Evolutionary conservation across 2,329 filamentous ascomycete genomes (phyloP).

Genomic region (Biscogniauxia mediterranea): DNA sequence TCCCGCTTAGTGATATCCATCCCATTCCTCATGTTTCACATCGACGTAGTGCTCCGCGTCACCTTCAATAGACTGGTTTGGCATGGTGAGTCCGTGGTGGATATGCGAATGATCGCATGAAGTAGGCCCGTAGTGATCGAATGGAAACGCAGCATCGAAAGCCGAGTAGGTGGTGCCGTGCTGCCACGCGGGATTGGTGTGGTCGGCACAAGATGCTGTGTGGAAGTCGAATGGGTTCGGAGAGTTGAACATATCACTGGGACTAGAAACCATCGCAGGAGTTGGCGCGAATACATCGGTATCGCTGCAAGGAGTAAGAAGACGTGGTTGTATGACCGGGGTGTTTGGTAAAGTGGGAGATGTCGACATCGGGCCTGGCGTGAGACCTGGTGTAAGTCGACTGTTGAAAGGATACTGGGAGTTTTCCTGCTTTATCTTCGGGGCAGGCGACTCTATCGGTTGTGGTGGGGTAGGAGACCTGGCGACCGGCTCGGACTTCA

Average conservation of each 20-base stretch:
- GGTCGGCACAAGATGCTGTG: conserved; percentile 30
- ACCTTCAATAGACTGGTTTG: conserved; percentile 25
- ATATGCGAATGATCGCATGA: conserved; percentile 32
- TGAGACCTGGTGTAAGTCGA: conserved; percentile 26
- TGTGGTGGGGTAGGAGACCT: conserved; percentile 20
- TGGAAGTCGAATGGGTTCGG: conserved; percentile 32
- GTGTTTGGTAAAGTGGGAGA: conserved; percentile 25
- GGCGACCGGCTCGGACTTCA: conserved; percentile 39
- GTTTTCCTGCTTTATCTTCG: conserved; percentile 40
- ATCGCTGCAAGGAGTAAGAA: conserved; percentile 56
- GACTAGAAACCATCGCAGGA: conserved; percentile 32
- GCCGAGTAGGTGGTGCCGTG: conserved; percentile 38
- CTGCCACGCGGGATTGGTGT: conserved; percentile 28
- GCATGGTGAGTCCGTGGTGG: conserved; percentile 26
- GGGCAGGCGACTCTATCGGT: conserved; percentile 21
- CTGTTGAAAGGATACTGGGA: conserved; percentile 30
- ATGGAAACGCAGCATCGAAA: conserved; percentile 40
- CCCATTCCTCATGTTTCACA: conserved; percentile 39
- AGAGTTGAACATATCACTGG: conserved; percentile 33
- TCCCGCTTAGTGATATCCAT: conserved; percentile 50
- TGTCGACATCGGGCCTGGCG: conserved; percentile 31
- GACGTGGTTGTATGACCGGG: conserved; percentile 33
- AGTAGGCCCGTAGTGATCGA: conserved; percentile 36
- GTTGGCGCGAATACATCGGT: conserved; percentile 38
- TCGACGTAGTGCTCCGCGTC: conserved; percentile 26